Base-by-base conservation (phyloP, 805 yeast genomes). In the Metschnikowia bowlesiae region DNA sequence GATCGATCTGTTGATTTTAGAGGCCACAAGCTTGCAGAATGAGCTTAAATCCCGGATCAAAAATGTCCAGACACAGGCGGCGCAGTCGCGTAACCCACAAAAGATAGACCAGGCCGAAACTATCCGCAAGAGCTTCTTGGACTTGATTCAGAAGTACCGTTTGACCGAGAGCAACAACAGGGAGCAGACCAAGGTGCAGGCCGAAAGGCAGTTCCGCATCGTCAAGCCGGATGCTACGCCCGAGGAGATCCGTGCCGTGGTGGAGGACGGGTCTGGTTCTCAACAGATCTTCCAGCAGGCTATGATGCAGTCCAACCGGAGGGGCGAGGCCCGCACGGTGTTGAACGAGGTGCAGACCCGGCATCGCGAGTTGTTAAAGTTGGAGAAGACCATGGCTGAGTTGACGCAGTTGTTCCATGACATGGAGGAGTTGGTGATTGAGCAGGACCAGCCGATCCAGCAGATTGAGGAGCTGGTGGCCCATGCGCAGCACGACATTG, bases 211-310 rank as follows among this genome's bases (percentile, higher is more conserved):
- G 77, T 91, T 86, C 74, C 84, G 83, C 65, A 88, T 94, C 62
- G 94, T 89, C 55, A 86, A 84, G 62, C 96, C 96, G 8, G 86
- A 84, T 53, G 94, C 95, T 4, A 79, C 92, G 16, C 87, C 86
- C 29, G 87, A 78, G 46, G 96, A 92, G 73, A 87, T 92, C 53
- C 82, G 81, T 57, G 88, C 85, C 47, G 96, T 91, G 45, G 84
- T 91, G 51, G 91, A 85, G 59, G 95, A 89, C 62, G 64, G 64
- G 14, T 82, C 81, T 49, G 87, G 86, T 57, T 87, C 89, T 48
- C 90, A 86, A 66, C 98, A 92, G 73, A 88, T 91, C 61, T 94
- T 94, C 73, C 89, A 95, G 52, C 96, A 90, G 71, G 97, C 97
- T 14, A 77, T 89, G 56, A 76, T 85, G 74, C 86, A 86, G 70